Evolutionary conservation across 116 monocot genomes (phyloP).

Genomic region (Dioscorea cayenensis): DNA sequence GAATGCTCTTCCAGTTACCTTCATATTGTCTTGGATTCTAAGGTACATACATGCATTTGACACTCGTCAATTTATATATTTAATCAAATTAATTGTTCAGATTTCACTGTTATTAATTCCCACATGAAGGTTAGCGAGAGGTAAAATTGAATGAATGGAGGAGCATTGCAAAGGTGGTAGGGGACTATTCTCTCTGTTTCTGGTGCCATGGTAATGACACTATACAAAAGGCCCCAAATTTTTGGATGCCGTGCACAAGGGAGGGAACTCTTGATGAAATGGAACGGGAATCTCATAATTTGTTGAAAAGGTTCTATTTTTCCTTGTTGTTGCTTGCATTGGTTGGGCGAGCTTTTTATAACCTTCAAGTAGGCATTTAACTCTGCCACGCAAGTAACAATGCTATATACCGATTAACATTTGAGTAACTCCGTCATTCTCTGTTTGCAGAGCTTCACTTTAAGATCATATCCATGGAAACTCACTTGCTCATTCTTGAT

Average conservation of each 20-base stretch:
- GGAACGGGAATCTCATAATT: neutral
- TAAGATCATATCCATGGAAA: conserved; percentile 34
- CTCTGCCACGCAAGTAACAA: neutral
- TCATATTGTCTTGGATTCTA: too few species aligned
- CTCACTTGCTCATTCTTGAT: conserved; percentile 24
- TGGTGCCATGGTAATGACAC: conserved; percentile 45
- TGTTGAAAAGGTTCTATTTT: conserved; percentile 25
- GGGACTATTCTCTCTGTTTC: conserved; percentile 22
- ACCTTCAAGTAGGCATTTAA: conserved; percentile 32
- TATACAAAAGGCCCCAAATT: conserved; percentile 34
- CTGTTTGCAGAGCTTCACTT: conserved; percentile 17
- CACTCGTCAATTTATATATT: too few species aligned
- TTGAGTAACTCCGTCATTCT: neutral
- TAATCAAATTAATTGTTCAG: too few species aligned
- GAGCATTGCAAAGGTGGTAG: conserved; percentile 30
- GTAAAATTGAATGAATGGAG: conserved; percentile 21
- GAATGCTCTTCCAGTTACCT: too few species aligned
- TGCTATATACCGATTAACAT: too few species aligned
- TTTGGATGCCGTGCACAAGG: neutral
- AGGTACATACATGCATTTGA: too few species aligned
- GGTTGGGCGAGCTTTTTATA: conserved; percentile 32
- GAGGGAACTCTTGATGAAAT: neutral
- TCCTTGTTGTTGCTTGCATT: conserved; percentile 24
- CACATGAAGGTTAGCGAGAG: conserved; percentile 21
- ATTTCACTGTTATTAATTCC: too few species aligned